Base-by-base conservation (phyloP, 495 filamentous ascomycete species). In the Lepidopterella palustris region DNA sequence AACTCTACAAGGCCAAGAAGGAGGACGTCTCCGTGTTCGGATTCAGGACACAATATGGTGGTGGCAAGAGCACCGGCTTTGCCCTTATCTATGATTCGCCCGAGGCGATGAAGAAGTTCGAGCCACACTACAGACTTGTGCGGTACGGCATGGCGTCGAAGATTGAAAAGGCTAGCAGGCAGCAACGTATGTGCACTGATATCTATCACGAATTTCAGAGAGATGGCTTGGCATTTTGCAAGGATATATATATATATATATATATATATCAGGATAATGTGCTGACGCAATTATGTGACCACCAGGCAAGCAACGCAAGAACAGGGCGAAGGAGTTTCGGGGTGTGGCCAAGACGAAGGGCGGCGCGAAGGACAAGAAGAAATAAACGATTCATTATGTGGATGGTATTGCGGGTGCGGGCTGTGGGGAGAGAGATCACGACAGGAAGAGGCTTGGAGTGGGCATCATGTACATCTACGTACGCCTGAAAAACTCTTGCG, bases 271-370 rank as follows among this genome's bases (percentile, higher is more conserved):
- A n/a, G n/a, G n/a, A n/a, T n/a, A n/a, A n/a, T n/a, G n/a, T n/a
- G n/a, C n/a, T n/a, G n/a, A n/a, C n/a, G n/a, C n/a, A n/a, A n/a
- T n/a, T n/a, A 52, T 51, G 26, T 56, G 11, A 0, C 39, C 57
- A 62, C 81, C 78, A 99, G 95, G 95, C 85, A 99, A 99, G 84
- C 92, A 97, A 84, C 88, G 95, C 82, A 99, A 97, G 88, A 99
- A 99, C 90, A 84, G 92, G 74, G 85, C 87, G 78, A 97, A 97
- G 90, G 90, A 92, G 76, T 87, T 95, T 76, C 90, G 95, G 65
- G 95, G 95, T 75, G 92, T 87, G 68, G 95, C 91, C 70, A 88
- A 88, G 79, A 77, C 75, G 71, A 97, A 96, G 88, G 88, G 88
- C 73, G 86, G 84, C 70, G 86, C 87, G 80, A 87, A 90, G 81